A percentile compares a stretch with the other conserved stretches of the same genome.
These are phyloP conservation scores for Ogataea pini DNA, from an alignment of 805 yeast genomes.

Conservation along the genomic window DNA sequence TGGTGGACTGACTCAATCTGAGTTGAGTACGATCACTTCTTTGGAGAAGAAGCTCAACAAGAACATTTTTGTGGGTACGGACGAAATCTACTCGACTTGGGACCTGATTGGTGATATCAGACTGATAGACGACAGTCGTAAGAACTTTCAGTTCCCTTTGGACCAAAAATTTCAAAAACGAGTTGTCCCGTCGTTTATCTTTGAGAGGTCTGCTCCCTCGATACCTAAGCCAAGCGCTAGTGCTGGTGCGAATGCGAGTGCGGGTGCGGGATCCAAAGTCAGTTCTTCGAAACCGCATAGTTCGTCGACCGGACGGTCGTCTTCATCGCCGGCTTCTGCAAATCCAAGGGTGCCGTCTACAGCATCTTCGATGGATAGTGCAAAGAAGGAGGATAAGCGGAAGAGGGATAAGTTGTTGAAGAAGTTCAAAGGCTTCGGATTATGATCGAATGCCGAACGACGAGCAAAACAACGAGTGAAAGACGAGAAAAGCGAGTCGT, in stretches of 20 bases:
- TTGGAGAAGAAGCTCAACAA: conserved; percentile 60
- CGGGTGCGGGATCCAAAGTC: background rate
- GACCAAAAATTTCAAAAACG: conserved; percentile 21
- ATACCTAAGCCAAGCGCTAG: conserved; percentile 6
- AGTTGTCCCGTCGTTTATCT: conserved; percentile 25
- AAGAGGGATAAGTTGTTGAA: conserved; percentile 26
- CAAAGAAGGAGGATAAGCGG: conserved; percentile 13
- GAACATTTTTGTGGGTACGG: conserved; percentile 82
- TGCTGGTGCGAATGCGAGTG: conserved; percentile 1
- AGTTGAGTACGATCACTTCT: conserved; percentile 73
- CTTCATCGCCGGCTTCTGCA: conserved; percentile 7
- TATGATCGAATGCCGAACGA: no score
- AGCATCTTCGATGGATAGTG: conserved; percentile 10
- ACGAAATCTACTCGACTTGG: conserved; percentile 55
- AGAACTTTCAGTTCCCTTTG: conserved; percentile 28
- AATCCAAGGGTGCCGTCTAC: conserved; percentile 4
- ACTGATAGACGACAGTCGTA: conserved; percentile 29
- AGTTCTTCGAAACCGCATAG: background rate
- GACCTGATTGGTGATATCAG: conserved; percentile 36
- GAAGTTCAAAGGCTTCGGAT: conserved; percentile 18
- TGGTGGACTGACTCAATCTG: conserved; percentile 89
- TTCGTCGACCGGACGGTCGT: background rate
- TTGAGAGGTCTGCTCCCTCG: conserved; percentile 21
- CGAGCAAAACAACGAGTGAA: no score
- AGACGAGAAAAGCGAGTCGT: background rate